A percentile compares a stretch with the other conserved stretches of the same genome.
Evolutionary conservation across 345 rosid genomes (phyloP).

Genomic region (Odontarrhena argentea): DNA sequence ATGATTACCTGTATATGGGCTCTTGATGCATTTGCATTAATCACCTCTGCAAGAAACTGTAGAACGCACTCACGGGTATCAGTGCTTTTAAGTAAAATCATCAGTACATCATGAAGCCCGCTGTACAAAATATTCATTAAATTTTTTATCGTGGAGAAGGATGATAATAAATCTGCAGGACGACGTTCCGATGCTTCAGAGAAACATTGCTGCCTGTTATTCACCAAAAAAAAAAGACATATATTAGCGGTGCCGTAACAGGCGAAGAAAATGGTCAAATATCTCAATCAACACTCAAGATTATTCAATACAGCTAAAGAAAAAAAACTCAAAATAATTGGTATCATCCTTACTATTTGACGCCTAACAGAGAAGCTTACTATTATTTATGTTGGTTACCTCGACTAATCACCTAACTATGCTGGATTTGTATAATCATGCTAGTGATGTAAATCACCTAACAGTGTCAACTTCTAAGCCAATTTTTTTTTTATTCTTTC

Average conservation of each 20-base stretch:
- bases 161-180: constrained; percentile 77
- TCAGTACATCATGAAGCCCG: constrained; percentile 73
- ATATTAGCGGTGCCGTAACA: neutral
- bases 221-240: constrained; percentile 30
- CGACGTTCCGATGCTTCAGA: constrained; percentile 84
- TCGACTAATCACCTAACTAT: neutral
- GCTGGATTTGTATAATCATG: constrained; percentile 4
- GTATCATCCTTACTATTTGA: neutral
- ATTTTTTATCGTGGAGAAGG: constrained; percentile 83
- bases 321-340: neutral
- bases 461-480: constrained; percentile 1
- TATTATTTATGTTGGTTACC: neutral
- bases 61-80: constrained; percentile 85
- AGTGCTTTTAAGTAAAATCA: constrained; percentile 61
- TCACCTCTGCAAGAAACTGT: constrained; percentile 94
- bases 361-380: constrained; percentile 2
- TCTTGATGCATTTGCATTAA: constrained; percentile 85
- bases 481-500: neutral
- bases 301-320: constrained; percentile 3
- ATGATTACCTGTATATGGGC: constrained; percentile 81
- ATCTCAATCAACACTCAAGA: constrained; percentile 13
- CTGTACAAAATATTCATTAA: constrained; percentile 72
- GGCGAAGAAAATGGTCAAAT: neutral
- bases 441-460: constrained; percentile 5
- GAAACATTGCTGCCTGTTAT: constrained; percentile 89